Conservation (phyloP, 2,329 filamentous ascomycete species). For the Phoma herbarum region DNA sequence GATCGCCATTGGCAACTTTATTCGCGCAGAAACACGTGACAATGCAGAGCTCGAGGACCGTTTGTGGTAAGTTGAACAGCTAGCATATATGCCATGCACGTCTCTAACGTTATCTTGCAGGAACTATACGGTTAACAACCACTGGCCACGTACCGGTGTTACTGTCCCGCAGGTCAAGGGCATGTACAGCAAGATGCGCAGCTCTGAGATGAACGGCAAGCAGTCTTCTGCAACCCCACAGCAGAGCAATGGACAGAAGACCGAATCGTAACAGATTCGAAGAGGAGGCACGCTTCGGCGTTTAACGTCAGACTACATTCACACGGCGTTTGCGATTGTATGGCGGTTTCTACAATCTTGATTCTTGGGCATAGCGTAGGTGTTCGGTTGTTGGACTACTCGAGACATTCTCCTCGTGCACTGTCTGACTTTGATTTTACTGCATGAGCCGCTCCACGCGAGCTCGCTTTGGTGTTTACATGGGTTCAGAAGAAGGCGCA, state of each 20-base stretch:
- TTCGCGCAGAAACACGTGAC: conserved; percentile 59
- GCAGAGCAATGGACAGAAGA: conserved; percentile 40
- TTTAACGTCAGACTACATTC: conserved; percentile 8
- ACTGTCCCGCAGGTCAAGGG: conserved; percentile 45
- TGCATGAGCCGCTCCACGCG: conserved; percentile 30
- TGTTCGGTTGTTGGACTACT: conserved; percentile 42
- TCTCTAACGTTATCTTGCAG: conserved; percentile 38
- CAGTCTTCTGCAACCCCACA: conserved; percentile 27
- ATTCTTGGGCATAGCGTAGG: conserved; percentile 49
- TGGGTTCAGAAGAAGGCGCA: conserved; percentile 29
- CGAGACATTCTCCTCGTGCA: conserved; percentile 29
- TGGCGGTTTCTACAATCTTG: conserved; percentile 28
- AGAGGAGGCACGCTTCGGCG: conserved; percentile 17
- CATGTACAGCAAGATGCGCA: conserved; percentile 52
- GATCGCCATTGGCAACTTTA: conserved; percentile 69
- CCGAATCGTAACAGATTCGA: conserved; percentile 25
- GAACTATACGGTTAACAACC: conserved; percentile 48
- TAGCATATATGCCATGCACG: background rate
- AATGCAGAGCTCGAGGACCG: conserved; percentile 59
- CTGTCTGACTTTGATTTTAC: conserved; percentile 26
- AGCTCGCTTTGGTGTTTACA: conserved; percentile 28
- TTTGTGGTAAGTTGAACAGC: conserved; percentile 57
- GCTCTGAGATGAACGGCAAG: conserved; percentile 42
- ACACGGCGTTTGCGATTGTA: conserved; percentile 34
- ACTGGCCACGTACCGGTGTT: conserved; percentile 49